Base-by-base conservation (phyloP, 1,139 yeast species). In the Yamadazyma diddensiae region DNA sequence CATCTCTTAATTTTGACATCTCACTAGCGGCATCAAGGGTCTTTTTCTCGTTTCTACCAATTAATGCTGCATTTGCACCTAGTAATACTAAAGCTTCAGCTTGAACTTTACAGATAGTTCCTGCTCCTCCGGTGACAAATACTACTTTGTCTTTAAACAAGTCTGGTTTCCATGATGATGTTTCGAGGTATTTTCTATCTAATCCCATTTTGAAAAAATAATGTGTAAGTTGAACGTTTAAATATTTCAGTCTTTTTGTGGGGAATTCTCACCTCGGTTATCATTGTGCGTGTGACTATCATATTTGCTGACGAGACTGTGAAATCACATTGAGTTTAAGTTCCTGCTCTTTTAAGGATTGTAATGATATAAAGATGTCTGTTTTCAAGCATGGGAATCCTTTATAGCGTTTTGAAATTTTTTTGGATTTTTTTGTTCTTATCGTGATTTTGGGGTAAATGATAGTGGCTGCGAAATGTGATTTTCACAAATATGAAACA, bases 81-180 rank as follows among this genome's bases (percentile, higher is more conserved):
- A 88, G 64, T 14, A 77, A 58, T 3, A 87, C 82, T 58, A 90
- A 42, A 0, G 95, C 95, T 51, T 84, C 94, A 0, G 84, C 77
- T 55, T 87, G 96, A 3, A 82, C 90, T 34, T 88, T 67, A 56
- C 97, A 88, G 33, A 90, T 88, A 19, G 95, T 79, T 5, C 97
- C 96, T 1, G 96, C 94, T 15, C 97, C 97, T 2, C 97, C 97
- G 1, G 97, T 90, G 34, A 88, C 84, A 49, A 88, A 84, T 9
- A 79, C 94, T 2, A 86, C 95, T 55, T 87, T 88, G 17, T 85
- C 94, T 36, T 75, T 65, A 62, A 87, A 87, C 23, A 87, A 49
- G 43, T 75, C 81, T 1, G 79, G 73, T 46, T 78, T 80, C 70
- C 70, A 65, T 6, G 50, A 32, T 12, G 61, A 40, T 27, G 46